A percentile compares a stretch with the other conserved stretches of the same genome.
These are phyloP conservation scores for Pholiota adiposa DNA, from an alignment of 1,284 basidiomycete species.

Conservation along the genomic window DNA sequence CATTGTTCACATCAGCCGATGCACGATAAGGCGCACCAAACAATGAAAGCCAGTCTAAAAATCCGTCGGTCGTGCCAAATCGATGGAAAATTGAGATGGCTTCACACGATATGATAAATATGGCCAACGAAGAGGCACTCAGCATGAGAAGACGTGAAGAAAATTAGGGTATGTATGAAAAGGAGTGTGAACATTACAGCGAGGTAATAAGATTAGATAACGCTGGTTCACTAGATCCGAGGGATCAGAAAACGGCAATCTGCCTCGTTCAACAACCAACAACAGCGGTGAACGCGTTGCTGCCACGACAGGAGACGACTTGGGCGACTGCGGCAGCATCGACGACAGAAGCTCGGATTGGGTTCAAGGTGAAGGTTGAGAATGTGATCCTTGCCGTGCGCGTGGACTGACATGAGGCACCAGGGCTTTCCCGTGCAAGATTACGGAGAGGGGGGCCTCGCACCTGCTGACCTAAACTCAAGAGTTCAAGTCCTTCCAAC, in stretches of 20 bases:
- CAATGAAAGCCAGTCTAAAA: conserved; percentile 9
- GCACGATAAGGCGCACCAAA: conserved; percentile 6
- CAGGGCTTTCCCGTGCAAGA: conserved; percentile 38
- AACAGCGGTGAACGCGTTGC: conserved; percentile 25
- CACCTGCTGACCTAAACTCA: conserved; percentile 30
- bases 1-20: background rate
- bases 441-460: conserved; percentile 21
- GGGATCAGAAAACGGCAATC: conserved; percentile 25
- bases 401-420: conserved; percentile 43
- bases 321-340: conserved; percentile 16
- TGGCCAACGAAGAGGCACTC: background rate
- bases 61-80: background rate
- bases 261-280: conserved; percentile 27
- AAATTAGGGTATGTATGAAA: background rate
- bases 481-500: conserved; percentile 22
- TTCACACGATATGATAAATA: background rate
- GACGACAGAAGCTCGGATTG: conserved; percentile 10
- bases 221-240: conserved; percentile 24
- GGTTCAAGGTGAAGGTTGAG: conserved; percentile 27
- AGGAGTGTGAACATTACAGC: background rate
- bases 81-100: background rate
- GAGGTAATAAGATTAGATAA: conserved; percentile 28
- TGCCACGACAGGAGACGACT: conserved; percentile 15
- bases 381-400: conserved; percentile 27
- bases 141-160: background rate